phyloP scores from a whole-genome alignment of 1,284 basidiomycete species.

The Retiboletus fuscus region DNA sequence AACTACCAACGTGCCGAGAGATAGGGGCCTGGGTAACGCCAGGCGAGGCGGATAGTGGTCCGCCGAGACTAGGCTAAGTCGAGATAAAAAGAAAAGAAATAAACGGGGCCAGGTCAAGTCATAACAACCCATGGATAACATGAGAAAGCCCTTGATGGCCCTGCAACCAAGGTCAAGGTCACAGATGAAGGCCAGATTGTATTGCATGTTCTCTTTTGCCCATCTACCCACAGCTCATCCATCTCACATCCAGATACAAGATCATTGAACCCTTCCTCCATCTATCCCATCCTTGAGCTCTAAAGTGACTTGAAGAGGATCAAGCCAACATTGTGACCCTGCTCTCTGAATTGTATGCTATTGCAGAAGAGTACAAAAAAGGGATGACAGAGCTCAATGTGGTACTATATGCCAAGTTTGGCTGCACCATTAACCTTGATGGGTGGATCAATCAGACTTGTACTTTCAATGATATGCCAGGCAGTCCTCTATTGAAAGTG shows the following conservation, averaged over 20 bases:
- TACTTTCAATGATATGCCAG: no score
- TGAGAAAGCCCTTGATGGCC: slow-evolving; percentile 93
- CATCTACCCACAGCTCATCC: slow-evolving; percentile 1
- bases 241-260: slow-evolving; percentile 73
- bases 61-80: no score
- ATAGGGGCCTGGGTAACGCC: no score
- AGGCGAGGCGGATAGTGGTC: no score
- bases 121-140: slow-evolving; percentile 66
- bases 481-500: no score
- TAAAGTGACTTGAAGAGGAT: slow-evolving; percentile 81
- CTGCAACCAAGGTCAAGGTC: slow-evolving; percentile 89
- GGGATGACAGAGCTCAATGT: slow-evolving; percentile 94
- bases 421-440: slow-evolving; percentile 92
- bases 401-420: slow-evolving; percentile 91
- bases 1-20: no score
- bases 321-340: slow-evolving; percentile 70
- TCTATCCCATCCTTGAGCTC: slow-evolving; percentile 77
- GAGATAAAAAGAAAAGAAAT: no score
- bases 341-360: slow-evolving; percentile 65
- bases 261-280: slow-evolving; percentile 92
- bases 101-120: no score
- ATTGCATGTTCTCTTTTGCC: slow-evolving; percentile 61
- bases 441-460: slow-evolving; percentile 54
- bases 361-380: slow-evolving; percentile 79
- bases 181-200: slow-evolving; percentile 82